Base-by-base conservation (phyloP, 2,329 filamentous ascomycete species). In the Nemania bipapillata region DNA sequence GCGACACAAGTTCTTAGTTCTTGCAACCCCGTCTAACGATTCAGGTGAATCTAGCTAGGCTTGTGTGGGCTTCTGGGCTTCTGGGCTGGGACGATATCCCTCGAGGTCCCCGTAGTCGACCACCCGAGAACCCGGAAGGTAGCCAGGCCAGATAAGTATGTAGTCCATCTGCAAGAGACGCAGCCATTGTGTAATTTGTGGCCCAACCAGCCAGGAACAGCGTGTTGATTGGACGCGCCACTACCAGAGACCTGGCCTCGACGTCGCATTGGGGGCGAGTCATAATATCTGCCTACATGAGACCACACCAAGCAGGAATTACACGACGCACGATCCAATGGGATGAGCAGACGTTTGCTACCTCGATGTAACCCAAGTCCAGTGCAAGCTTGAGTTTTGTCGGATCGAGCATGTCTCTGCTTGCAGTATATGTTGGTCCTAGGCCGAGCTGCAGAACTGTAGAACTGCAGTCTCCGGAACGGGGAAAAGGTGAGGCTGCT, bases 21-120 rank as follows among this genome's bases (percentile, higher is more conserved):
- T 17, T 1, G 47, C 37, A 63, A 47, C 30, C 32, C 26, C 54
- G 45, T n/a, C 32, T 55, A 62, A 54, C 59, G 52, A 54, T 47
- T 63, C 59, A 63, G 59, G 59, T 47, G 59, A 55, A 49, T 20
- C 37, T 32, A 32, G 30, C 4, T 32, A 55, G n/a, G n/a, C n/a
- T n/a, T n/a, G n/a, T n/a, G n/a, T n/a, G n/a, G n/a, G n/a, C n/a
- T n/a, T n/a, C n/a, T n/a, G n/a, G n/a, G n/a, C n/a, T n/a, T n/a
- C n/a, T n/a, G n/a, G n/a, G 50, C 45, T 35, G 8, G 20, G 28
- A 45, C 20, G 45, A 53, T 11, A 3, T 9, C 30, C 26, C n/a
- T n/a, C 15, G 7, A 60, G 32, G 22, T 12, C 24, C 7, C 26
- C 12, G 28, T 52, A 24, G 24, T 35, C 58, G 35, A 37, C 47